A percentile compares a stretch with the other conserved stretches of the same genome.
Conservation (phyloP, 169 alveolate species). For the Plasmodium ovale region DNA sequence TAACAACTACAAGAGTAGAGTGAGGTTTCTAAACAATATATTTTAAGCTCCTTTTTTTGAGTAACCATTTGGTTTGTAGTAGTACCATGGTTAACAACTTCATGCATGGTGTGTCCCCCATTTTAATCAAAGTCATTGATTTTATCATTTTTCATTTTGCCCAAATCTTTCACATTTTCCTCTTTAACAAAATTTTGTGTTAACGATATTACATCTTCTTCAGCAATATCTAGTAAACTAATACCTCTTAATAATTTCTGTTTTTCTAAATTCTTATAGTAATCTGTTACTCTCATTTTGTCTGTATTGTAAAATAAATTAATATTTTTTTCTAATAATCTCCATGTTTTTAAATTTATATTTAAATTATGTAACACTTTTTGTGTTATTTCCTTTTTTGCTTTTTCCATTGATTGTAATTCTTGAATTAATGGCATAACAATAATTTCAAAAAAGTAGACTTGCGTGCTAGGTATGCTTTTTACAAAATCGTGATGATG, state of each 20-base stretch:
- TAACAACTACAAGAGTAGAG: no score
- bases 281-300: slow-evolving; percentile 72
- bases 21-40: no score
- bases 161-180: slow-evolving; percentile 4
- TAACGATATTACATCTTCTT: slow-evolving; percentile 68
- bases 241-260: slow-evolving; percentile 69
- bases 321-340: slow-evolving; percentile 62
- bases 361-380: slow-evolving; percentile 64
- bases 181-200: slow-evolving; percentile 21
- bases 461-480: slow-evolving; percentile 70
- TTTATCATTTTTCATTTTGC: slow-evolving; percentile 11
- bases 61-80: no score
- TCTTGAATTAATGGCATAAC: slow-evolving; percentile 71
- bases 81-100: no score
- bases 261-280: slow-evolving; percentile 66
- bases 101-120: no score
- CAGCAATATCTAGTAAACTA: slow-evolving; percentile 58
- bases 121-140: no score
- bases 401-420: slow-evolving; percentile 67
- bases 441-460: slow-evolving; percentile 70
- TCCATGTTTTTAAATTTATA: slow-evolving; percentile 65
- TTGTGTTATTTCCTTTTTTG: slow-evolving; percentile 51
- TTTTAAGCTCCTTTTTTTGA: no score
- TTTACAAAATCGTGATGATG: slow-evolving; percentile 73
- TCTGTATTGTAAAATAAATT: slow-evolving; percentile 74